These are phyloP conservation scores for Darksidea phi DNA, from an alignment of 495 filamentous ascomycete species.

Conservation along the genomic window DNA sequence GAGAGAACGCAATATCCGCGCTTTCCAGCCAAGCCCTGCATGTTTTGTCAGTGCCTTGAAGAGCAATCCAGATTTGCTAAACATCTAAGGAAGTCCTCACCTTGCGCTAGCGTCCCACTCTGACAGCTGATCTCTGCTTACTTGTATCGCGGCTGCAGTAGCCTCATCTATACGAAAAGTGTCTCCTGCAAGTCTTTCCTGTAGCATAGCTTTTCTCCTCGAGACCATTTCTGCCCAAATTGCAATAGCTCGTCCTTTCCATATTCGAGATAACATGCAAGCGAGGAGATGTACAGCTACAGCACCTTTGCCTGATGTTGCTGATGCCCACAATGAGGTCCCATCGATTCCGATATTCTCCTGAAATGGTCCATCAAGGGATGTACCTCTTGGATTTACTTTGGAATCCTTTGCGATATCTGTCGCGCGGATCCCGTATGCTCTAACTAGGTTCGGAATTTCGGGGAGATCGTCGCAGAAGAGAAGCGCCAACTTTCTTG, in stretches of 20 bases:
- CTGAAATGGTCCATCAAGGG: not conserved
- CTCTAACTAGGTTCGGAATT: not conserved
- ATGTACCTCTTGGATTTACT: not conserved
- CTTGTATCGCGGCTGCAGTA: not conserved
- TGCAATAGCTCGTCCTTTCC: not conserved
- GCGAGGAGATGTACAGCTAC: not conserved
- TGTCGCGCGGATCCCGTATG: not conserved
- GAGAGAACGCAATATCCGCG: not conserved
- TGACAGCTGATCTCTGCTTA: not conserved
- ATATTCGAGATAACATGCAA: not conserved
- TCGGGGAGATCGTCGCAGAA: not conserved
- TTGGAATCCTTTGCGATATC: not conserved
- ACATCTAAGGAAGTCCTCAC: no score
- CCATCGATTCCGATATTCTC: not conserved
- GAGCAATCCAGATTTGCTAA: no score
- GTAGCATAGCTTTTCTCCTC: not conserved
- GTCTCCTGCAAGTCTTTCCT: not conserved
- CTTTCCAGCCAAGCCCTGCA: not conserved
- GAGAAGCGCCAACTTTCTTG: not conserved
- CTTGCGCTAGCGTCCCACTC: slow-evolving; percentile 4
- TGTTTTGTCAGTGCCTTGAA: no score
- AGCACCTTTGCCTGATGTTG: not conserved
- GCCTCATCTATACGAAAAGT: not conserved
- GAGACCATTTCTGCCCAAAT: not conserved
- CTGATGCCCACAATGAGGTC: not conserved